These are phyloP conservation scores for Coelastrella sp. DNA, from an alignment of 139 green algal species.

Conservation along the genomic window DNA sequence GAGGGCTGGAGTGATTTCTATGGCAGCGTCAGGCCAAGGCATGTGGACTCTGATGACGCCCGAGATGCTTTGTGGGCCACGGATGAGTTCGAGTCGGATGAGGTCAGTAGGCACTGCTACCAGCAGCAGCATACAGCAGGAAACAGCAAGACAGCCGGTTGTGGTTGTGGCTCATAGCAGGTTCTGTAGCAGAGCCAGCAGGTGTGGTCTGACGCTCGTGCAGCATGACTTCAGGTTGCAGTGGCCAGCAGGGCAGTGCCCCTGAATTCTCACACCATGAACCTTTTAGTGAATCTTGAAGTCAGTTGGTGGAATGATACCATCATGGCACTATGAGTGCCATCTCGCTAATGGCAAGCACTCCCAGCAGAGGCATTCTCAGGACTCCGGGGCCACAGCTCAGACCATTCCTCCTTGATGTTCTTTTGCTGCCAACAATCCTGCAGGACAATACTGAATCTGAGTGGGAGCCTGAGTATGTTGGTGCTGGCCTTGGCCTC, in stretches of 20 bases:
- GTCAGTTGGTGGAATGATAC: too few species aligned
- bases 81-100: slow-evolving; percentile 73
- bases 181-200: background rate
- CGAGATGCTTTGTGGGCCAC: slow-evolving; percentile 71
- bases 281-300: too few species aligned
- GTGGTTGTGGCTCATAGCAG: too few species aligned
- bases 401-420: background rate
- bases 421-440: slow-evolving; percentile 1
- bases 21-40: slow-evolving; percentile 59
- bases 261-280: too few species aligned
- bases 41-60: slow-evolving; percentile 65
- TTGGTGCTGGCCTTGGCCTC: slow-evolving; percentile 67
- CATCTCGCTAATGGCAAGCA: too few species aligned
- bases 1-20: slow-evolving; percentile 71
- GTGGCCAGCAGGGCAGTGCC: too few species aligned
- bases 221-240: too few species aligned
- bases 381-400: background rate
- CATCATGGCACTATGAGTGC: too few species aligned
- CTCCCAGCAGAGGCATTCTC: too few species aligned
- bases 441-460: slow-evolving; percentile 72
- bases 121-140: background rate
- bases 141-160: background rate
- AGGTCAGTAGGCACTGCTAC: slow-evolving; percentile 21
- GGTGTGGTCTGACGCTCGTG: too few species aligned
- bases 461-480: slow-evolving; percentile 73